A percentile compares a stretch with the other conserved stretches of the same genome.
Evolutionary conservation across 345 rosid genomes (phyloP).

Genomic region (Syzygium aromaticum): DNA sequence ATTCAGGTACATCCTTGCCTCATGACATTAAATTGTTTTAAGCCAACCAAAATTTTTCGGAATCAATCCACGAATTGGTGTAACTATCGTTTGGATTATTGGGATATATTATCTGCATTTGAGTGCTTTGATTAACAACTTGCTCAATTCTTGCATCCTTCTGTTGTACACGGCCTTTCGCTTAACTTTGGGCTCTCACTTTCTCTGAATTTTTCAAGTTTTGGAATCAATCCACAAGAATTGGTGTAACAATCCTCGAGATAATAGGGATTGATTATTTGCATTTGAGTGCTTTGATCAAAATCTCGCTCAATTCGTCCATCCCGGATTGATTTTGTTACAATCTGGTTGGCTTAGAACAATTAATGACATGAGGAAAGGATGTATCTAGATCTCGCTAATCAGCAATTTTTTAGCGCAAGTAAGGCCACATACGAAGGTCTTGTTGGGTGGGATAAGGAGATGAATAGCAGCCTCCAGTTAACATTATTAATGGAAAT

Average conservation of each 20-base stretch:
- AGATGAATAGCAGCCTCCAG: no score
- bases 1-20: neutral
- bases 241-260: accelerated
- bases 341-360: neutral
- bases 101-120: neutral
- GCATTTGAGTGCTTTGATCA: neutral
- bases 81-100: neutral
- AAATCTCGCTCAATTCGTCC: neutral
- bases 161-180: neutral
- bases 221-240: neutral
- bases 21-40: neutral
- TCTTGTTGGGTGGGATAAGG: no score
- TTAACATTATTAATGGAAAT: no score
- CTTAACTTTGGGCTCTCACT: neutral
- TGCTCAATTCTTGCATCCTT: neutral
- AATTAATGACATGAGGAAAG: neutral
- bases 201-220: neutral
- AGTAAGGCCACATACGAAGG: no score
- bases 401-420: no score
- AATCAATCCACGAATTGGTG: neutral
- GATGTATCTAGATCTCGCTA: no score
- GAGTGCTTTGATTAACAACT: neutral
- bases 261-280: neutral
- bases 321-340: neutral
- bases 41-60: neutral